These are phyloP conservation scores for Stagonosporopsis vannaccii DNA, from an alignment of 2,329 filamentous ascomycete genomes.

Conservation along the genomic window DNA sequence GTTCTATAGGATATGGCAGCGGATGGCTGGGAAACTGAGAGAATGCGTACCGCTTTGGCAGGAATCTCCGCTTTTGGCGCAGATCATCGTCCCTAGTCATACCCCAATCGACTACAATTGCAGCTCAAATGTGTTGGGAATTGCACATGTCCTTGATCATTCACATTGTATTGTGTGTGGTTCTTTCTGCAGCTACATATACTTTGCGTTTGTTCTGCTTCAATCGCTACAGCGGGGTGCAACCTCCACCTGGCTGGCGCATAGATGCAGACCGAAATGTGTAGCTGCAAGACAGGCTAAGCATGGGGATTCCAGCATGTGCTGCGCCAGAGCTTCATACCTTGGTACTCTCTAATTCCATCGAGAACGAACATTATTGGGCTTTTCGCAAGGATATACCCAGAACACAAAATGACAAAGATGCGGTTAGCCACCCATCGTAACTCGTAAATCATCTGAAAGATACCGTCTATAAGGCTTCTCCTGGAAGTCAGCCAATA, in stretches of 20 bases:
- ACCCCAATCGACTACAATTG: not conserved
- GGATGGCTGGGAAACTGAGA: not conserved
- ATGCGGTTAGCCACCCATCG: not conserved
- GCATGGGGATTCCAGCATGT: not conserved
- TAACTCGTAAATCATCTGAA: not conserved
- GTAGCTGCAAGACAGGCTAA: not conserved
- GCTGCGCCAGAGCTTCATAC: not conserved
- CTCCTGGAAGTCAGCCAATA: not conserved
- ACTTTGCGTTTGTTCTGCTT: not conserved
- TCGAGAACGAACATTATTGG: no score
- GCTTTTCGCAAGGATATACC: not conserved
- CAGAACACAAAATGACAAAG: not conserved
- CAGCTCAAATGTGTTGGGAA: not conserved
- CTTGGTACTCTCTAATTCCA: not conserved
- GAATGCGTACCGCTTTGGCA: not conserved
- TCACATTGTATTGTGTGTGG: not conserved
- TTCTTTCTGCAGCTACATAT: not conserved
- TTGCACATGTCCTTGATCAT: not conserved
- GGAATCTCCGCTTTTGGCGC: not conserved
- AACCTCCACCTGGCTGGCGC: not conserved
- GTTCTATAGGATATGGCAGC: not conserved
- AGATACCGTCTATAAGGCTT: constrained; percentile 4
- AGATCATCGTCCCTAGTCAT: not conserved
- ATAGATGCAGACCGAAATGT: not conserved
- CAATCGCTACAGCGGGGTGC: not conserved